Evolutionary conservation across 257 asterid species (phyloP).

Genomic region (Solanum sitiens): DNA sequence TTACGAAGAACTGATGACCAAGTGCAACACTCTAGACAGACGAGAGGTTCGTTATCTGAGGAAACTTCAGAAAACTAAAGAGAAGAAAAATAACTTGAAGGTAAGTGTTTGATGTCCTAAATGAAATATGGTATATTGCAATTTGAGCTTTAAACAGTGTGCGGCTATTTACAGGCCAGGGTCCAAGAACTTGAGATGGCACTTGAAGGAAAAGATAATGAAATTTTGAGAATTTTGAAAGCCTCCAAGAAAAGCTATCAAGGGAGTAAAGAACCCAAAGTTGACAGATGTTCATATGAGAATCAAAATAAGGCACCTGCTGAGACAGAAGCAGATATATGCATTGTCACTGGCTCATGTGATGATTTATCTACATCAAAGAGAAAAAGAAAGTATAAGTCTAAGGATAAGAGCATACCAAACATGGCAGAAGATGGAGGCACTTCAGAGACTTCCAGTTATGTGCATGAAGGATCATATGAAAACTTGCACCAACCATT

Average conservation of each 20-base stretch:
- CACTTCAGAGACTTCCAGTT: slow-evolving; percentile 9
- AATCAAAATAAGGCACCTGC: slow-evolving; percentile 22
- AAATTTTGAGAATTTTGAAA: slow-evolving; percentile 49
- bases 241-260: slow-evolving; percentile 4
- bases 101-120: slow-evolving; percentile 21
- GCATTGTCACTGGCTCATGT: slow-evolving; percentile 1
- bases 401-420: slow-evolving; percentile 10
- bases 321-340: slow-evolving; percentile 11
- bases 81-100: slow-evolving; percentile 58
- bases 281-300: slow-evolving; percentile 10
- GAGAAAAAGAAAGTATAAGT: slow-evolving; percentile 15
- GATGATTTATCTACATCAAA: slow-evolving; percentile 11
- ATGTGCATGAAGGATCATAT: slow-evolving; percentile 5
- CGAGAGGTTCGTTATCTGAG: slow-evolving; percentile 63
- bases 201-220: slow-evolving; percentile 55
- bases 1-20: slow-evolving; percentile 87
- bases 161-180: slow-evolving; percentile 38
- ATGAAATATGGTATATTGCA: neutral
- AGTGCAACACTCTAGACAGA: slow-evolving; percentile 77
- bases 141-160: slow-evolving; percentile 2
- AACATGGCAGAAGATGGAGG: slow-evolving; percentile 13
- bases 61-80: slow-evolving; percentile 71
- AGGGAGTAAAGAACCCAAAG: slow-evolving; percentile 8
- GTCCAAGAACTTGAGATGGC: slow-evolving; percentile 56
- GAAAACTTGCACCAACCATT: slow-evolving; percentile 2